Conservation (phyloP, 2,329 filamentous ascomycete species). For the Lojkania enalia region DNA sequence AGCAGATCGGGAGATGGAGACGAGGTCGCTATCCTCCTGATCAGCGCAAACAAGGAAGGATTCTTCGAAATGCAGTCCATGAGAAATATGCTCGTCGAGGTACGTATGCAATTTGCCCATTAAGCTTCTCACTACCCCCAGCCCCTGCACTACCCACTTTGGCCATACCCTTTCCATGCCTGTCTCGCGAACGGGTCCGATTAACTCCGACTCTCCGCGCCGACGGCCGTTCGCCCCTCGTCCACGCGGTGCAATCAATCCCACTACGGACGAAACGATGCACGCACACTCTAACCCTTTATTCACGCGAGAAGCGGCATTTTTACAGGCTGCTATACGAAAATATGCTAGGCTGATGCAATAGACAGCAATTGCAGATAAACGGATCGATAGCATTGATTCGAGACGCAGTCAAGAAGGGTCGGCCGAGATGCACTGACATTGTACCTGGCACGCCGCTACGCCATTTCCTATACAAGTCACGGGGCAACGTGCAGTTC, state of each 20-base stretch:
- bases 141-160: no score
- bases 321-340: not conserved
- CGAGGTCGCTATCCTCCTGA: constrained; percentile 84
- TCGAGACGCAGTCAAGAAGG: constrained; percentile 67
- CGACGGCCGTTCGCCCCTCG: constrained; percentile 1
- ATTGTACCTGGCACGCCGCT: constrained; percentile 80
- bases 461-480: constrained; percentile 95
- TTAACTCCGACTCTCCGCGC: constrained; percentile 6
- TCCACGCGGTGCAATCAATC: no score
- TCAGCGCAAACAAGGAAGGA: constrained; percentile 88
- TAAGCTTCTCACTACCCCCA: no score
- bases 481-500: constrained; percentile 91
- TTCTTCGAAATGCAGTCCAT: constrained; percentile 86
- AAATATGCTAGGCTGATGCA: constrained; percentile 6
- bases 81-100: constrained; percentile 63
- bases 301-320: not conserved
- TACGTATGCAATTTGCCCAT: no score
- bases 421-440: constrained; percentile 72
- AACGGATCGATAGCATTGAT: constrained; percentile 78
- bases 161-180: not conserved
- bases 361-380: constrained; percentile 67
- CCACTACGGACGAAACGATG: no score
- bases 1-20: constrained; percentile 58
- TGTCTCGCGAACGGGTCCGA: not conserved
- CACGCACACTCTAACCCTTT: no score